phyloP scores from a whole-genome alignment of 345 rosid genomes.

The Populus nigra region DNA sequence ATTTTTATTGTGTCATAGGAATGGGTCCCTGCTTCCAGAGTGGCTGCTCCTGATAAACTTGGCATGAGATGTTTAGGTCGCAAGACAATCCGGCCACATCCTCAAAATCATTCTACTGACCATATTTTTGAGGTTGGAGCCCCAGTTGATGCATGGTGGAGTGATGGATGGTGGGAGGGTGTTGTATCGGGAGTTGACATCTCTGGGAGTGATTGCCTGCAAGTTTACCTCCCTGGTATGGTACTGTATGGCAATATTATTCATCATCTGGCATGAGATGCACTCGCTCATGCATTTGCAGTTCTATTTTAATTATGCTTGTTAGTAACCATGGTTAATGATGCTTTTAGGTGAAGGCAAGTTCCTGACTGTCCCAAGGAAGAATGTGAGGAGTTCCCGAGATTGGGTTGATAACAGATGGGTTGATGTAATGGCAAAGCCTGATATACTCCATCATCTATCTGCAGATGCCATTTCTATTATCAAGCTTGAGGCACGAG shows the following conservation, averaged over 20 bases:
- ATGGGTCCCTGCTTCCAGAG: conserved; percentile 76
- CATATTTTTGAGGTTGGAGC: conserved; percentile 45
- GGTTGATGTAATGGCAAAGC: conserved; percentile 65
- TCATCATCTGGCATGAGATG: conserved; percentile 1
- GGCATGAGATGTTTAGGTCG: conserved; percentile 74
- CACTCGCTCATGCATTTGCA: background rate
- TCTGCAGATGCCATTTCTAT: conserved; percentile 12
- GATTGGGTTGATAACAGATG: conserved; percentile 80
- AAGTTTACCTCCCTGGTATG: conserved; percentile 76
- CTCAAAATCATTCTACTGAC: conserved; percentile 27
- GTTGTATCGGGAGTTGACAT: conserved; percentile 48
- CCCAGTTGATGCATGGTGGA: conserved; percentile 99
- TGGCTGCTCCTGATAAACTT: conserved; percentile 75
- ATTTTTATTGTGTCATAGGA: conserved; percentile 43
- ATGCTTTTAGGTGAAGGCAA: conserved; percentile 60
- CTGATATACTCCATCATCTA: conserved; percentile 43
- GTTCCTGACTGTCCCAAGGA: conserved; percentile 49
- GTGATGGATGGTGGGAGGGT: conserved; percentile 99
- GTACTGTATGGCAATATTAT: background rate
- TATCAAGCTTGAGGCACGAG: background rate
- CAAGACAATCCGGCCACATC: conserved; percentile 72
- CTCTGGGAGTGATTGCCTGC: conserved; percentile 40
- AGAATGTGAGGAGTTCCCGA: conserved; percentile 64
- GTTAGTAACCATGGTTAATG: conserved; percentile 17
- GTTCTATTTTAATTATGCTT: background rate